Conservation (phyloP, 306 rosid species). For the Psophocarpus tetragonolobus region DNA sequence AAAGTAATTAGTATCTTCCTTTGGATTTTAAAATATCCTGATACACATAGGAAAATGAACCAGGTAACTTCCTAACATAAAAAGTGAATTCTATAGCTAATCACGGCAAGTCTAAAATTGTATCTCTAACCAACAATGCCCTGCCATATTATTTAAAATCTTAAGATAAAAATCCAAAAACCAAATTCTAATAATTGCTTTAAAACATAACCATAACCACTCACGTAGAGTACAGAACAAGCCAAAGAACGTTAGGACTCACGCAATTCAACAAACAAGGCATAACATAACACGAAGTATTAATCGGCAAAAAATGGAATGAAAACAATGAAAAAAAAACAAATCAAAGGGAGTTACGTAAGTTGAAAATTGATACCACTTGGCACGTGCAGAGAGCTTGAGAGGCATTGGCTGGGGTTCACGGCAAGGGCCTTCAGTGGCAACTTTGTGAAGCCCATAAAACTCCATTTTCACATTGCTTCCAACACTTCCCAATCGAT, state of each 20-base stretch:
- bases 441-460: constrained; percentile 62
- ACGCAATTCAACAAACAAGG: neutral
- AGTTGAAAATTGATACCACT: constrained; percentile 60
- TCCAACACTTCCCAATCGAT: constrained; percentile 25
- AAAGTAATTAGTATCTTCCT: neutral
- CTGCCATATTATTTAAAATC: neutral
- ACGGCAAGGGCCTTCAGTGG: constrained; percentile 64
- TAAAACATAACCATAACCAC: neutral
- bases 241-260: neutral
- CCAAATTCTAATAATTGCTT: neutral
- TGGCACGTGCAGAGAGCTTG: constrained; percentile 56
- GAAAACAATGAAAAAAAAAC: neutral
- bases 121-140: neutral
- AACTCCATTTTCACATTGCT: constrained; percentile 52
- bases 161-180: neutral
- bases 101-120: neutral
- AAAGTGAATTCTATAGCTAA: neutral
- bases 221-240: constrained; percentile 5
- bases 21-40: neutral
- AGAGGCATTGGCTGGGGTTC: constrained; percentile 58
- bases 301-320: no score
- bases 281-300: neutral
- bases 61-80: neutral
- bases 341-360: neutral
- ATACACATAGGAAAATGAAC: neutral